Base-by-base conservation (phyloP, 2,329 filamentous ascomycete species). In the Ascochyta pisi region DNA sequence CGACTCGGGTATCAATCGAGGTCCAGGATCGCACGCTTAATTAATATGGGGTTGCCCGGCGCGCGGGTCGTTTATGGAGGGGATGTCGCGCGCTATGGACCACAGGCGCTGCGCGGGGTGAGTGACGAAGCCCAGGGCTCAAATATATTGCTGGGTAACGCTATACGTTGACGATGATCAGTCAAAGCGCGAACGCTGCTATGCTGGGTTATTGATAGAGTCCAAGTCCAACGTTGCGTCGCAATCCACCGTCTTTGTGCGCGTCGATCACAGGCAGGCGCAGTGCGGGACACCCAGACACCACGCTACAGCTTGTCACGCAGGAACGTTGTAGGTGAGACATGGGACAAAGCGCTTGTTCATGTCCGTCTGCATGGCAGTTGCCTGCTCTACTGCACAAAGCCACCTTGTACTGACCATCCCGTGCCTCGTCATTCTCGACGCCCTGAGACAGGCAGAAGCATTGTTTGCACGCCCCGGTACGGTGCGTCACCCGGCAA, bases 41-140 rank as follows among this genome's bases (percentile, higher is more conserved):
- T 71, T 71, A 69, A 69, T 71, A 68, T 70, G 60, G 68, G 66
- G 62, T 62, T 51, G 58, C 53, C 60, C 53, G 63, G 63, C 60
- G 61, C 62, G 66, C 59, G 57, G 60, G 60, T 43, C 59, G 59
- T 54, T 50, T 54, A 31, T 62, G 56, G 65, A 62, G 60, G 60
- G 62, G 62, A 57, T 44, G 50, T 39, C 48, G 47, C 53, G 59
- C 60, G 64, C 62, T 66, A 63, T 62, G 50, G 47, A 41, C 40
- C 60, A 57, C 52, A 61, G 55, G 54, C 47, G 60, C 57, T 35
- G 60, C 60, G 61, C 62, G 57, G 54, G 57, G 62, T 58, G 49
- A 49, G 33, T 9, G 15, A 19, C 9, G 23, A 27, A 52, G 37
- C 35, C 29, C 34, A 52, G 41, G 49, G 24, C 42, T 40, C 27